phyloP scores from a whole-genome alignment of 371 early-diverging fungal genomes.

The Smittium culicis region DNA sequence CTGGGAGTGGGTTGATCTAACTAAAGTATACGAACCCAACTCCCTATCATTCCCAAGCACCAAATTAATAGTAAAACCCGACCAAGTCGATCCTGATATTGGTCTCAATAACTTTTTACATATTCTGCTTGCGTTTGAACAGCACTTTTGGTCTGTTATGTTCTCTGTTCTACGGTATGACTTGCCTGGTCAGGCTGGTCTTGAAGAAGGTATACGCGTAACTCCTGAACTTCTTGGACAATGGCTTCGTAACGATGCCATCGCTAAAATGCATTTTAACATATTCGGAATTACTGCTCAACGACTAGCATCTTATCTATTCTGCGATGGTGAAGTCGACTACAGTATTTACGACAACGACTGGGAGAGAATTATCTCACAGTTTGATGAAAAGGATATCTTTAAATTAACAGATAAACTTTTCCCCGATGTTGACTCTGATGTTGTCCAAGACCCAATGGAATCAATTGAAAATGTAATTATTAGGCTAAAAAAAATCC shows the following conservation, averaged over 20 bases:
- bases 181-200: neutral
- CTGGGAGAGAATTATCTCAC: neutral
- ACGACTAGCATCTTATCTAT: neutral
- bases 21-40: slow-evolving; percentile 1
- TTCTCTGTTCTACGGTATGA: slow-evolving; percentile 2
- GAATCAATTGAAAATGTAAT: slow-evolving; percentile 7
- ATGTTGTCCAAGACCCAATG: slow-evolving; percentile 5
- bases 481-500: neutral
- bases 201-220: slow-evolving; percentile 3
- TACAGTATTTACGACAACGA: slow-evolving; percentile 3
- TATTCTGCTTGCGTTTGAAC: slow-evolving; percentile 1
- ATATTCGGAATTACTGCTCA: slow-evolving; percentile 3
- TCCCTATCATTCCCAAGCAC: slow-evolving; percentile 5
- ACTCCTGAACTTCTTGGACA: slow-evolving; percentile 4
- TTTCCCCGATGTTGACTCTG: neutral
- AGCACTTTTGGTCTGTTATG: slow-evolving; percentile 8
- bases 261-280: slow-evolving; percentile 1
- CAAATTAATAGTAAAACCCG: slow-evolving; percentile 1
- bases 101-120: slow-evolving; percentile 3
- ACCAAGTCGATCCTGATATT: neutral
- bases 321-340: slow-evolving; percentile 3
- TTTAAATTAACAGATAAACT: slow-evolving; percentile 3
- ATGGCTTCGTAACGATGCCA: slow-evolving; percentile 4
- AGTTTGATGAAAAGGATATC: slow-evolving; percentile 5
- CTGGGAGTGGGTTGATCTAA: slow-evolving; percentile 6